Evolutionary conservation across 495 filamentous ascomycete species (phyloP), one percentile per base, ranked within the genome.

Genomic region (Hypoxylon fragiforme): DNA sequence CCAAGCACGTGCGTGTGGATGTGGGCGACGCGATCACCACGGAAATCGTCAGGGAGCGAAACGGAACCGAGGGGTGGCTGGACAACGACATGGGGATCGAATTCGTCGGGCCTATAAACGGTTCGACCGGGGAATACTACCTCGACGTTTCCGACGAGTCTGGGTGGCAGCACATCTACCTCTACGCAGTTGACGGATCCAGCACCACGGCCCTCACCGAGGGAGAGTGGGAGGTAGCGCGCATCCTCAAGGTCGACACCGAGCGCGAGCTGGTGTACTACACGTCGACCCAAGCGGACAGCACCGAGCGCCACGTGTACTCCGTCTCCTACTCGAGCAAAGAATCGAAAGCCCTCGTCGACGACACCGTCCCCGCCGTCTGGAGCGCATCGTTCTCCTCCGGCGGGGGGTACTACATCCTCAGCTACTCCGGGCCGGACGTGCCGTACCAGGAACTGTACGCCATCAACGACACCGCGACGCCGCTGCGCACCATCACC

Each of bases 381-480:
- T 83, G 78, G 77, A 64, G 57, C 22, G 80, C 79, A 1, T 81
- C 78, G 13, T 83, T 83, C 63, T 82, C 80, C 5, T 62, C 73
- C 11, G 61, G 31, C 11, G 79, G 76, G 5, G 72, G 71, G 7
- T 84, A 76, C 63, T 83, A 82, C 64, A 74, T 84, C 42, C 76
- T 80, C 7, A 72, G 68, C 45, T 84, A 84, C 60, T 65, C 63
- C 26, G 81, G 81, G 9, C 81, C 81, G 1, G 72, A 79, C 40
- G 69, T 84, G 0, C 80, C 81, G 0, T 81, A 79, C 53, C 81
- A 84, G 46, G 71, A 77, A 22, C 68, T 84, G 9, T 80, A 81
- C 65, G 66, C 72, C 0, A 58, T 74, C 31, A 70, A 77, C 44
- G 67, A 70, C 12, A 74, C 75, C 6, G 69, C 50, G 1, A 66